Percentiles rank a stretch among this genome's conserved stretches.
These are phyloP conservation scores for Skeletonema grethae DNA, from an alignment of 108 stramenopile genomes.

Conservation along the genomic window DNA sequence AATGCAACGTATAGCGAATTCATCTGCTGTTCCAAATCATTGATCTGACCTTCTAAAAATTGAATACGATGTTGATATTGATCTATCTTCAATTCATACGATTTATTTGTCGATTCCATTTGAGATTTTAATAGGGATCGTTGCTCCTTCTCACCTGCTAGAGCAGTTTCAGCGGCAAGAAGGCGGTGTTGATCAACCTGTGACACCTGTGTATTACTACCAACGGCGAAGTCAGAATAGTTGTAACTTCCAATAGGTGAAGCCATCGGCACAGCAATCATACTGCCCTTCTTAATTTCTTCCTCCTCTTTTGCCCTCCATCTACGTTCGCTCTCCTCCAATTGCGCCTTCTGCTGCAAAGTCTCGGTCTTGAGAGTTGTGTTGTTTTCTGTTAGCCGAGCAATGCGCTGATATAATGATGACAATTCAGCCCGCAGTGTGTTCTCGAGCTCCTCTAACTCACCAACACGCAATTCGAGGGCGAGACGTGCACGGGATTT, in stretches of 20 bases:
- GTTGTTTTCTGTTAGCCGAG: slow-evolving; percentile 47
- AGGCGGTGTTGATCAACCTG: slow-evolving; percentile 23
- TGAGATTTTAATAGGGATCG: slow-evolving; percentile 29
- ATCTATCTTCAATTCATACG: slow-evolving; percentile 54
- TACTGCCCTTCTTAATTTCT: slow-evolving; percentile 22
- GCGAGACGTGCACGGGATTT: slow-evolving; percentile 51
- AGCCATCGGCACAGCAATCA: slow-evolving; percentile 9
- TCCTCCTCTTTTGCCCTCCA: slow-evolving; percentile 35
- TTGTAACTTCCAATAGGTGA: slow-evolving; percentile 33
- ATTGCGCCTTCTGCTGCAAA: slow-evolving; percentile 38
- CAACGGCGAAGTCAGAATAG: slow-evolving; percentile 33
- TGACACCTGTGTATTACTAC: neutral
- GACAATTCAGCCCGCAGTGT: slow-evolving; percentile 52
- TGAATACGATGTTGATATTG: slow-evolving; percentile 61
- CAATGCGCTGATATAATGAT: slow-evolving; percentile 49
- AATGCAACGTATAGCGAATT: slow-evolving; percentile 73
- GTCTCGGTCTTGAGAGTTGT: slow-evolving; percentile 42
- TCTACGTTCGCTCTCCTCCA: slow-evolving; percentile 38
- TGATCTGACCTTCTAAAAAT: slow-evolving; percentile 64
- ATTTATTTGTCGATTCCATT: slow-evolving; percentile 39
- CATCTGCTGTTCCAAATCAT: slow-evolving; percentile 75
- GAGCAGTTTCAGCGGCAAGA: slow-evolving; percentile 48
- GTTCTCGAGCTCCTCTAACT: slow-evolving; percentile 77
- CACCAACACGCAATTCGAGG: slow-evolving; percentile 75
- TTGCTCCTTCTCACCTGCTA: slow-evolving; percentile 37